Base-by-base conservation (phyloP, 306 rosid species). In the Macrotyloma uniflorum region DNA sequence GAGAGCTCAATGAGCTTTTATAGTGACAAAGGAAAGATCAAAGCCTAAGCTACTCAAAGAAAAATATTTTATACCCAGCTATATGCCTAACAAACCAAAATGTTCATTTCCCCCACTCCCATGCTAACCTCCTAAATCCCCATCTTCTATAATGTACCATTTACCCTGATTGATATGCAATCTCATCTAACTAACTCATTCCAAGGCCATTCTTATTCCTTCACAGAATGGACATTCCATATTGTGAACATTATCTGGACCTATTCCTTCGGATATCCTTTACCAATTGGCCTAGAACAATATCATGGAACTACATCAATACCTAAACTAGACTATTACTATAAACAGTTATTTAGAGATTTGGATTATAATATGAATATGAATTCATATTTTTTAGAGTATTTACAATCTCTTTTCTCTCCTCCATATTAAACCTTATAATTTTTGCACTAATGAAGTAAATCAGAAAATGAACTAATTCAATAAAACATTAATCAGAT, bases 391-490 rank as follows among this genome's bases (percentile, higher is more conserved):
- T 49, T n/a, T 22, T 63, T 18, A 45, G 32, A 45, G 54, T 67
- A 55, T 23, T 30, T 32, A 49, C 9, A 24, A 43, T 12, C 62
- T 42, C n/a, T 80, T 53, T 57, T 32, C 70, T 42, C 53, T 30
- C 62, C 54, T 26, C 19, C 59, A 65, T 7, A 38, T 9, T 64
- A 40, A 80, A 74, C 18, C 67, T n/a, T 54, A n/a, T n/a, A 18
- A 49, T 15, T 46, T 59, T 26, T 51, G 26, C 33, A 24, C 24
- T 15, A 72, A 42, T 19, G 69, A 76, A 57, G 68, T 32, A 83
- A 71, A 77, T 26, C 46, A 51, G 51, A 77, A 79, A 6, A 16
- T 24, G 69, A 59, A 73, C 43, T 38, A 18, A 6, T 65, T 65
- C 28, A 64, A 36, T 4, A 64, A 18, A 35, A 40, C 30, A 43